Conservation (phyloP, 495 filamentous ascomycete genomes). For the Choiromyces venosus region DNA sequence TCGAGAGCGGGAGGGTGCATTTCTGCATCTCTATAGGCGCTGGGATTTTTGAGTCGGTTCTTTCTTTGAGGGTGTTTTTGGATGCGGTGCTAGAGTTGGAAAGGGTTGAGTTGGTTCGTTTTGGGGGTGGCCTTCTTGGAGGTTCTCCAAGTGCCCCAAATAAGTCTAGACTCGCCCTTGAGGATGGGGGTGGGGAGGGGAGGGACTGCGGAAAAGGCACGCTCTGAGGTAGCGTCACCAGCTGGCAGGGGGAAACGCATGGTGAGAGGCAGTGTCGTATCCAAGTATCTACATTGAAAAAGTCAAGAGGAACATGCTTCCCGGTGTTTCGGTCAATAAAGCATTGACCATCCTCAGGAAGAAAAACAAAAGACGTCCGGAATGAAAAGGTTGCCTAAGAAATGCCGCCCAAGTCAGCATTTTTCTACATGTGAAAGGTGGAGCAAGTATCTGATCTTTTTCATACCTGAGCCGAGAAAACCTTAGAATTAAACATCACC, state of each 20-base stretch:
- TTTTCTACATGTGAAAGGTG: background rate
- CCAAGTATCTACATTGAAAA: slow-evolving; percentile 77
- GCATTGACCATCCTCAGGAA: slow-evolving; percentile 83
- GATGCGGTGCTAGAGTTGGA: slow-evolving; percentile 46
- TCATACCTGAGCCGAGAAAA: slow-evolving; percentile 72
- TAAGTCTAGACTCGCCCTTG: slow-evolving; percentile 6
- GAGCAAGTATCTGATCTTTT: background rate
- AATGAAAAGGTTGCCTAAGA: slow-evolving; percentile 76
- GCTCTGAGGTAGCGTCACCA: slow-evolving; percentile 50
- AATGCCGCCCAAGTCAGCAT: background rate
- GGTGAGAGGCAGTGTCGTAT: slow-evolving; percentile 72
- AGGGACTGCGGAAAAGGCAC: slow-evolving; percentile 24
- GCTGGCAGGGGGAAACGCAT: slow-evolving; percentile 55
- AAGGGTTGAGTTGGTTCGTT: slow-evolving; percentile 50
- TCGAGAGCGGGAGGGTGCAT: slow-evolving; percentile 49
- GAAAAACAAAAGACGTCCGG: slow-evolving; percentile 74
- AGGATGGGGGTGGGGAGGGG: slow-evolving; percentile 11
- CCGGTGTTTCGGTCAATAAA: slow-evolving; percentile 79
- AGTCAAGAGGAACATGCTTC: slow-evolving; percentile 76
- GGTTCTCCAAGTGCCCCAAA: slow-evolving; percentile 17
- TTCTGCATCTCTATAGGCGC: slow-evolving; percentile 39
- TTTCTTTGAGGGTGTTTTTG: slow-evolving; percentile 42
- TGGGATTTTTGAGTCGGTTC: slow-evolving; percentile 22
- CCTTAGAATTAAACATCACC: slow-evolving; percentile 80
- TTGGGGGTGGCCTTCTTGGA: slow-evolving; percentile 20